Conservation (phyloP, 371 early-diverging fungal species). For the Mucor sp. region DNA sequence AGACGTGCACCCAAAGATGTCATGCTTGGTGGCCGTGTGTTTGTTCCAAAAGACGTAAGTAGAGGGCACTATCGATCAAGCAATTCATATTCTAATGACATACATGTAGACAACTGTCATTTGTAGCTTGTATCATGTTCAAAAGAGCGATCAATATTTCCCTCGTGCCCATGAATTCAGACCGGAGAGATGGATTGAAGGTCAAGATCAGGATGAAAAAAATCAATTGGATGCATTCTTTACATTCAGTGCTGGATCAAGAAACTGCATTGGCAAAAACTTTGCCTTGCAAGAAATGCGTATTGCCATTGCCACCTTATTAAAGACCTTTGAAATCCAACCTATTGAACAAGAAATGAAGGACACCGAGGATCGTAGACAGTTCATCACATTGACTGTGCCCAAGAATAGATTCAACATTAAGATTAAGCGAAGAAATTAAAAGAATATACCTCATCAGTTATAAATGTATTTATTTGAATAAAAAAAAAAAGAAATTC, state of each 20-base stretch:
- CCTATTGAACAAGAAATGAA: conserved; percentile 31
- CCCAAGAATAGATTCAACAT: conserved; percentile 30
- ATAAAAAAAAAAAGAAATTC: neutral
- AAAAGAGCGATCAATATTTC: conserved; percentile 31
- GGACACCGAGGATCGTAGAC: conserved; percentile 19
- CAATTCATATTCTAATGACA: neutral
- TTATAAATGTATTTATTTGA: neutral
- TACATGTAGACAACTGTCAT: conserved; percentile 13
- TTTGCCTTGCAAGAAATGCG: conserved; percentile 56
- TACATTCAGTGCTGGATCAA: conserved; percentile 48
- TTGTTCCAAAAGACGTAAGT: conserved; percentile 33
- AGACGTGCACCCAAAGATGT: conserved; percentile 23
- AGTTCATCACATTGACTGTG: conserved; percentile 32
- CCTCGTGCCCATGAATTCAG: conserved; percentile 22
- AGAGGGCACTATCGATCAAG: neutral
- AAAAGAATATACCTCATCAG: neutral
- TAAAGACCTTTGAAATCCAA: conserved; percentile 33
- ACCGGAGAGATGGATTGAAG: conserved; percentile 41
- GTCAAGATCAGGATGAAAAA: neutral
- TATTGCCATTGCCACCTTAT: conserved; percentile 32
- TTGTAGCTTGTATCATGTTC: conserved; percentile 17
- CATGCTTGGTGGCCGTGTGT: conserved; percentile 5
- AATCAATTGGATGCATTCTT: conserved; percentile 36
- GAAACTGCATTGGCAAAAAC: conserved; percentile 57
- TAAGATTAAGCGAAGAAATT: conserved; percentile 20